Conservation (phyloP, 2,329 filamentous ascomycete genomes). For the Paecilomyces fulvus region DNA sequence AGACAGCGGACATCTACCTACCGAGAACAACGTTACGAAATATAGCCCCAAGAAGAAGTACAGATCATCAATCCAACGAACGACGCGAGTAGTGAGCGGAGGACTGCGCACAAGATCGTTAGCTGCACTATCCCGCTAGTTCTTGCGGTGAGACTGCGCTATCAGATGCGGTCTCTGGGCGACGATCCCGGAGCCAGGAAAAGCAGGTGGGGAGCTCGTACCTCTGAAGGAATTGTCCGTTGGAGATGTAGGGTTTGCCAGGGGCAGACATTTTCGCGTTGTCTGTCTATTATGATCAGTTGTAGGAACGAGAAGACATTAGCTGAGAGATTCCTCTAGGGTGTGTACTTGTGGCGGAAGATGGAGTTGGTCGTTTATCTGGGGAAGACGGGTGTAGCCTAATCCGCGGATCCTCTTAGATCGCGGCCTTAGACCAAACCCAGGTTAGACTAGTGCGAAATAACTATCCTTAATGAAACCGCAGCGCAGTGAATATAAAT, state of each 20-base stretch:
- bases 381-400: background rate
- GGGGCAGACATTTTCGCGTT: slow-evolving; percentile 25
- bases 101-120: slow-evolving; percentile 23
- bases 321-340: background rate
- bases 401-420: background rate
- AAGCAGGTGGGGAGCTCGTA: slow-evolving; percentile 10
- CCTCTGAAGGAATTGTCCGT: slow-evolving; percentile 30
- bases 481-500: background rate
- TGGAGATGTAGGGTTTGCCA: slow-evolving; percentile 30
- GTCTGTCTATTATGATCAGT: background rate
- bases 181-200: background rate
- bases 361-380: background rate
- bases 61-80: slow-evolving; percentile 31
- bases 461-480: background rate
- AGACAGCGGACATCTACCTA: slow-evolving; percentile 16
- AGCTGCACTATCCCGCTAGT: background rate
- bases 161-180: background rate
- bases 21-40: slow-evolving; percentile 40
- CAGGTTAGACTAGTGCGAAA: background rate
- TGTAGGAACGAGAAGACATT: background rate
- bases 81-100: slow-evolving; percentile 36
- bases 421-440: background rate
- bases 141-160: background rate
- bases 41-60: slow-evolving; percentile 44
- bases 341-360: background rate